phyloP scores from a whole-genome alignment of 1,139 yeast genomes.

The Saccharomycopsis crataegensis region DNA sequence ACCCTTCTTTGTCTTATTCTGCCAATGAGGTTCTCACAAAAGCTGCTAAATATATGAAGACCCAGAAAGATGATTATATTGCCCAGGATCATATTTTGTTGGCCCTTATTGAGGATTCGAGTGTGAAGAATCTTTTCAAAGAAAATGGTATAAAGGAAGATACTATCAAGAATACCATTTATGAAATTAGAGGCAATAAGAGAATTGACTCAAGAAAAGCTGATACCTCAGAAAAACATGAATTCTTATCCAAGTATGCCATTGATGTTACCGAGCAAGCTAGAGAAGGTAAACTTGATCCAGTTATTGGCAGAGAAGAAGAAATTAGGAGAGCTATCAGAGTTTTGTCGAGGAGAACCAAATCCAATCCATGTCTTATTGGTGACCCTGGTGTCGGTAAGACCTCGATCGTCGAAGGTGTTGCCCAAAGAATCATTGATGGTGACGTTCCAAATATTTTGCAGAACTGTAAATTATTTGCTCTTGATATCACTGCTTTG shows the following conservation, averaged over 20 bases:
- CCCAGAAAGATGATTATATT: constrained; percentile 84
- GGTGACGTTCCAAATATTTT: constrained; percentile 90
- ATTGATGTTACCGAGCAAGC: constrained; percentile 91
- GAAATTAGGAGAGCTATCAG: constrained; percentile 93
- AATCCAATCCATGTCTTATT: constrained; percentile 90
- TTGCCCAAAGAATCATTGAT: constrained; percentile 93
- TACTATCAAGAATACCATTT: constrained; percentile 71
- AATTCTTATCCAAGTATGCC: constrained; percentile 83
- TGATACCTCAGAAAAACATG: constrained; percentile 78
- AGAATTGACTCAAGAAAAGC: constrained; percentile 92
- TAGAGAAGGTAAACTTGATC: constrained; percentile 89
- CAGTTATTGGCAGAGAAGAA: constrained; percentile 98
- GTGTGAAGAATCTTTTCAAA: constrained; percentile 67
- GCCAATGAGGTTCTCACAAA: constrained; percentile 62
- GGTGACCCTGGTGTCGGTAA: constrained; percentile 99
- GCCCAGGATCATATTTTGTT: constrained; percentile 92
- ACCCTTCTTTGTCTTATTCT: constrained; percentile 60
- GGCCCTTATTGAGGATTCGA: constrained; percentile 74
- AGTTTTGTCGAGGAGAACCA: constrained; percentile 89
- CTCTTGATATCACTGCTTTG: constrained; percentile 89
- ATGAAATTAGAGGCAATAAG: constrained; percentile 81
- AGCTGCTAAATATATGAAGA: constrained; percentile 68
- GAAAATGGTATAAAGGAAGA: constrained; percentile 64
- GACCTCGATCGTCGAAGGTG: constrained; percentile 96
- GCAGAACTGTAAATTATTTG: constrained; percentile 71